Conservation (phyloP, 2,329 filamentous ascomycete genomes). For the Colletotrichum tropicicola region DNA sequence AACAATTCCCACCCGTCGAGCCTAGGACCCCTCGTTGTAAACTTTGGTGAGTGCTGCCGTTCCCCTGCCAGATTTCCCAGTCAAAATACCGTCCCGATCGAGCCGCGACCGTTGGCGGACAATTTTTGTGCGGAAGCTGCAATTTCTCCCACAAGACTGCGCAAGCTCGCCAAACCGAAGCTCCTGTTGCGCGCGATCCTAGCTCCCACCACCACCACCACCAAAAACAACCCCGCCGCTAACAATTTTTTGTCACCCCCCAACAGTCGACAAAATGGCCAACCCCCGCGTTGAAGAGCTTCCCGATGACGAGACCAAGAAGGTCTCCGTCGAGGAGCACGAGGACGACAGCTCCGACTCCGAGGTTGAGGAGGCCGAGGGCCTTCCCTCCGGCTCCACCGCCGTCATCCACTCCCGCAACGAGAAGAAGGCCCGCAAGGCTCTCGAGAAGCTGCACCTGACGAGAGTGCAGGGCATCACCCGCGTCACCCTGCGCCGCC, state of each 20-base stretch:
- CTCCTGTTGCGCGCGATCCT: constrained; percentile 25
- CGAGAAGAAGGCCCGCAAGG: constrained; percentile 99
- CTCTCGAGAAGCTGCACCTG: constrained; percentile 97
- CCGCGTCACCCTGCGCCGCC: constrained; percentile 94
- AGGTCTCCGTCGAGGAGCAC: constrained; percentile 80
- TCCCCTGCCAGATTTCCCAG: constrained; percentile 8
- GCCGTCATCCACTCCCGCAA: constrained; percentile 97
- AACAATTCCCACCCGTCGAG: constrained; percentile 17
- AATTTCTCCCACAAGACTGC: constrained; percentile 16
- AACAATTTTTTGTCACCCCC: background rate
- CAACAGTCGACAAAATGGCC: constrained; percentile 74
- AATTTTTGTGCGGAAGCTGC: constrained; percentile 21
- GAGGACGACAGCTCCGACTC: constrained; percentile 77
- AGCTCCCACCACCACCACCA: constrained; percentile 28
- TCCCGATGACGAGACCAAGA: constrained; percentile 88
- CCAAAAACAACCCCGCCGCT: constrained; percentile 16
- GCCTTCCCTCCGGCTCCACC: constrained; percentile 82
- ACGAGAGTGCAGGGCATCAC: constrained; percentile 98
- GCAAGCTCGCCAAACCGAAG: constrained; percentile 26
- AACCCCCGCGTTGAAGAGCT: constrained; percentile 99
- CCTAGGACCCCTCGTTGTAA: constrained; percentile 40
- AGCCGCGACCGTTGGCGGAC: background rate
- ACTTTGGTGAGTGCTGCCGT: constrained; percentile 44
- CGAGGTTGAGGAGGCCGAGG: constrained; percentile 75
- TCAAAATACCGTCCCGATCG: background rate